These are phyloP conservation scores for Larix kaempferi DNA, from an alignment of 75 land plant species.

Conservation along the genomic window DNA sequence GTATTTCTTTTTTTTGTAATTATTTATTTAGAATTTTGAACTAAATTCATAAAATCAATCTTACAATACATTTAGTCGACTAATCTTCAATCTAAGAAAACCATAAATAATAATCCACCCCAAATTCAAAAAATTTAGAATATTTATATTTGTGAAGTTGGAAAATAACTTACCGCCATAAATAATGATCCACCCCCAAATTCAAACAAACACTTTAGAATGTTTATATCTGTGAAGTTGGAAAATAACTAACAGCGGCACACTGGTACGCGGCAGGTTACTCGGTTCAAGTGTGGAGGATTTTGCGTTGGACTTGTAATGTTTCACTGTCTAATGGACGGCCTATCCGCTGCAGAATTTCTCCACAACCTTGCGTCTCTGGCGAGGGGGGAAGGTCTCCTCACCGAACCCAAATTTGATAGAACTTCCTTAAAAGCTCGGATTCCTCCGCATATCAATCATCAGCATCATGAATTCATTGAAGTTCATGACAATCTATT, in stretches of 20 bases:
- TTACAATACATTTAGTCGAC: no score
- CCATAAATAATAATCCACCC: no score
- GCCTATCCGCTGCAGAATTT: conserved; percentile 36
- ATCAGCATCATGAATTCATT: conserved; percentile 33
- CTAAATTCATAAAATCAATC: no score
- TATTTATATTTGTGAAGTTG: no score
- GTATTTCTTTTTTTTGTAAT: no score
- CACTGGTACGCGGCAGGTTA: conserved; percentile 24
- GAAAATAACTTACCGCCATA: no score
- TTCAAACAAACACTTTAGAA: no score
- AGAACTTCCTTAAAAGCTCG: conserved; percentile 26
- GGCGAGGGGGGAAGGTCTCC: conserved; percentile 24
- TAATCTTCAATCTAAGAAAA: no score
- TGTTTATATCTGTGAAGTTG: neutral
- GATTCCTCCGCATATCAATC: conserved; percentile 36
- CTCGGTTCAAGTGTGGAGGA: conserved; percentile 54
- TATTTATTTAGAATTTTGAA: no score
- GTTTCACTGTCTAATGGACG: conserved; percentile 46
- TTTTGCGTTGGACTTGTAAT: conserved; percentile 41
- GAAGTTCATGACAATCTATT: neutral
- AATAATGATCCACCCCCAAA: no score
- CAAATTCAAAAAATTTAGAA: no score
- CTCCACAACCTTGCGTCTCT: conserved; percentile 31
- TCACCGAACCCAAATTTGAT: conserved; percentile 19
- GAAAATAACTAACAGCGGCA: neutral